Base-by-base conservation (phyloP, 2,329 filamentous ascomycete species). In the Aspergillus luchuensis region DNA sequence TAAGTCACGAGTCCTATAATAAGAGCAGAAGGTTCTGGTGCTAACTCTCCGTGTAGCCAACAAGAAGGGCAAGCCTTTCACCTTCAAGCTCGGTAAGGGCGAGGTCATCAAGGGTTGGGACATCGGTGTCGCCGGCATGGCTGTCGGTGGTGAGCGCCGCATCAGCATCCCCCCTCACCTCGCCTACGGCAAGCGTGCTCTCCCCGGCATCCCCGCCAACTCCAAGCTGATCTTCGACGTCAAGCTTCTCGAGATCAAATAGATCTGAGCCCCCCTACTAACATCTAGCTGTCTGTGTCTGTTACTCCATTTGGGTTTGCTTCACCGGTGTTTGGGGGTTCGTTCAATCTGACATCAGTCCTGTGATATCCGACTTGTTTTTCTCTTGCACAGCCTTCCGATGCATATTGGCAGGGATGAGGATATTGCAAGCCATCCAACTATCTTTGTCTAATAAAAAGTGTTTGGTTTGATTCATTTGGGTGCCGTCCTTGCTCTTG, bases 21-120 rank as follows among this genome's bases (percentile, higher is more conserved):
- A 33, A 10, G 8, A 33, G 30, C 17, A 13, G 36, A 33, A 43
- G 15, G 25, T 28, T 28, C 36, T 10, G 45, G n/a, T 1, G 33
- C 59, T 64, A 60, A 64, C 56, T 51, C 19, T 38, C 21, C 10
- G 4, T 66, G 47, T 71, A 93, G 91, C 92, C 79, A 98, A 99
- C 86, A 99, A 98, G 86, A 97, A 96, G 84, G 95, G 95, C 72
- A 93, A 96, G 83, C 94, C 96, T 60, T 99, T 99, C 83, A 86
- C 85, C 68, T 98, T 98, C 87, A 96, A 94, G 84, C 88, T 96
- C 63, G 96, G 95, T 69, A 87, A 89, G 75, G 93, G 93, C 63
- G 91, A 98, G 79, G 96, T 99, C 72, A 99, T 99, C 84, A 95
- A 96, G 86, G 95, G 95, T 69, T 98, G 95, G 96, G 96, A 99